Percentiles rank a stretch among this genome's conserved stretches.
phyloP scores from a whole-genome alignment of 2,329 filamentous ascomycete genomes.

The Cyanodermella asteris region DNA sequence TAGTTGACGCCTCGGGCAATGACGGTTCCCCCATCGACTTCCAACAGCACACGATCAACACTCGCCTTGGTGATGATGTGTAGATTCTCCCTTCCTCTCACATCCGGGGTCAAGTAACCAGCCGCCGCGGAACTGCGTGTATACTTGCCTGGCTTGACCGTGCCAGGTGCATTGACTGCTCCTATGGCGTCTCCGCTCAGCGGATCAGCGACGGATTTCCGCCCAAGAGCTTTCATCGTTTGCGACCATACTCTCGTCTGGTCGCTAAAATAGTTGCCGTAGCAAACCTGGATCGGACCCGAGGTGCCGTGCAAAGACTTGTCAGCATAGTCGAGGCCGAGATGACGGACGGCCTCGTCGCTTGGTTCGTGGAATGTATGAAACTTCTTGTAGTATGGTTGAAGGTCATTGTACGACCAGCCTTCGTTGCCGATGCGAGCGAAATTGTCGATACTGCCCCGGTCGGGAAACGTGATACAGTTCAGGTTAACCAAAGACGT shows the following conservation, averaged over 20 bases:
- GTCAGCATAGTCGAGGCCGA: no score
- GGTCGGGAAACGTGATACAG: no score
- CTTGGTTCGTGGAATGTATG: slow-evolving; percentile 1
- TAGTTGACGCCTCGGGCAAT: slow-evolving; percentile 22
- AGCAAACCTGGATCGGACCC: slow-evolving; percentile 29
- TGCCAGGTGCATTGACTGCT: slow-evolving; percentile 13
- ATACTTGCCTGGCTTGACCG: slow-evolving; percentile 11
- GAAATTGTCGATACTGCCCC: no score
- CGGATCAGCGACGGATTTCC: slow-evolving; percentile 8
- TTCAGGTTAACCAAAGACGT: slow-evolving; percentile 19
- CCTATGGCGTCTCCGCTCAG: slow-evolving; percentile 14
- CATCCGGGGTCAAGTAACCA: slow-evolving; percentile 13
- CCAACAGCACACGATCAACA: slow-evolving; percentile 10
- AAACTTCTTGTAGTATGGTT: slow-evolving; percentile 13
- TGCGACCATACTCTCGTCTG: slow-evolving; percentile 14
- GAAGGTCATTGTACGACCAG: slow-evolving; percentile 31
- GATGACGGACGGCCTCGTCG: no score
- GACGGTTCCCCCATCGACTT: not conserved
- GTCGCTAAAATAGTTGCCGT: slow-evolving; percentile 17
- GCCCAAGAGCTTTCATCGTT: not conserved
- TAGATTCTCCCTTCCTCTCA: slow-evolving; percentile 22
- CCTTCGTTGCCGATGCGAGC: slow-evolving; percentile 38
- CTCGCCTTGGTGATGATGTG: slow-evolving; percentile 24
- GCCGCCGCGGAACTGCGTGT: slow-evolving; percentile 14
- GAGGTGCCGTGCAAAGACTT: slow-evolving; percentile 23